phyloP scores from a whole-genome alignment of 2,329 filamentous ascomycete genomes.

The Penicillium sp. region DNA sequence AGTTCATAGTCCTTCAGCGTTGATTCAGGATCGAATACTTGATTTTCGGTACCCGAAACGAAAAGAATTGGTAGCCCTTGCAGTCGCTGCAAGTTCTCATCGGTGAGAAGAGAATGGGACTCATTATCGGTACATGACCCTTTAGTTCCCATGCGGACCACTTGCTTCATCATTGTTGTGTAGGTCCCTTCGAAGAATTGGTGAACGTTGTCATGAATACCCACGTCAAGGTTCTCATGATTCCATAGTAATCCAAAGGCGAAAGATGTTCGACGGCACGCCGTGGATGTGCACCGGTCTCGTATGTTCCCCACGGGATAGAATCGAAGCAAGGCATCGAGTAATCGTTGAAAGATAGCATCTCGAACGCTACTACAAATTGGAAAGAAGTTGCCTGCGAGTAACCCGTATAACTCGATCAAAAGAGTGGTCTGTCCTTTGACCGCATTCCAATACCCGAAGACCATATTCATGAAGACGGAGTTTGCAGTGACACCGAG shows the following conservation, averaged over 20 bases:
- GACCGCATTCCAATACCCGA: constrained; percentile 19
- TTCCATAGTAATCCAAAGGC: constrained; percentile 37
- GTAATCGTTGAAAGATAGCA: constrained; percentile 12
- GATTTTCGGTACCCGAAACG: constrained; percentile 24
- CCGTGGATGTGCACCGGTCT: constrained; percentile 33
- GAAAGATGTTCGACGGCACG: constrained; percentile 34
- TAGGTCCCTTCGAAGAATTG: background rate
- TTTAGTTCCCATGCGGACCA: background rate
- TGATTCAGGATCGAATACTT: constrained; percentile 25
- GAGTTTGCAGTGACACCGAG: constrained; percentile 20
- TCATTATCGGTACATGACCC: background rate
- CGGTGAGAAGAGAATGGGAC: constrained; percentile 6
- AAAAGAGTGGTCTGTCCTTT: background rate
- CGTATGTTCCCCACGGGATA: constrained; percentile 29
- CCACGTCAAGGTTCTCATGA: constrained; percentile 34
- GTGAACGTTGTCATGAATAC: background rate
- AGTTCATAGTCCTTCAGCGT: constrained; percentile 21
- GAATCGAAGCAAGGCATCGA: constrained; percentile 29
- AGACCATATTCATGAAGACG: constrained; percentile 22
- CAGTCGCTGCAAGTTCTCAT: constrained; percentile 11
- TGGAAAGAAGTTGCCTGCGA: constrained; percentile 16
- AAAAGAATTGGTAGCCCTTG: constrained; percentile 26
- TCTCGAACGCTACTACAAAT: constrained; percentile 1
- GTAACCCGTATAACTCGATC: constrained; percentile 1
- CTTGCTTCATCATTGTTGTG: background rate